Conservation (phyloP, 768 basidiomycete species). For the Lactarius sp. region DNA sequence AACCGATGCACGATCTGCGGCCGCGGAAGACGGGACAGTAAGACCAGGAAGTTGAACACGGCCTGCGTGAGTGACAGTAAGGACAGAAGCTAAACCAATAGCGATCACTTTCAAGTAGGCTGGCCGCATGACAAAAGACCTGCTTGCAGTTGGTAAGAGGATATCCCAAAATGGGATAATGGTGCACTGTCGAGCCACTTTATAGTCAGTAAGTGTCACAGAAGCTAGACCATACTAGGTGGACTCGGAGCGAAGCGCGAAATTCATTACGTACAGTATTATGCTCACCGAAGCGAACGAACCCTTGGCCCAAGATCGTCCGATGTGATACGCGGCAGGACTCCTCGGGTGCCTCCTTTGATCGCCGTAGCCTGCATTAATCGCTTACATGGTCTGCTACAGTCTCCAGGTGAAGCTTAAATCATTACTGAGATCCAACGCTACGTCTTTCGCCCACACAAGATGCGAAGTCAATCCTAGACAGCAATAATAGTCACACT, state of each 20-base stretch:
- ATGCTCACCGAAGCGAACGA: too few relatives aligned
- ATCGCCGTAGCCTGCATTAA: too few relatives aligned
- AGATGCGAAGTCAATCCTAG: too few relatives aligned
- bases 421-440: too few relatives aligned
- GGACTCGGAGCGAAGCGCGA: background rate
- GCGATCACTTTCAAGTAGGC: background rate
- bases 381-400: too few relatives aligned
- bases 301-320: too few relatives aligned
- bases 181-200: background rate
- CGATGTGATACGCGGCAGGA: too few relatives aligned
- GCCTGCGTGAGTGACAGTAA: background rate
- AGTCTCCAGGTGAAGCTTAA: too few relatives aligned
- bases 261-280: background rate
- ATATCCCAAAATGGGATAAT: constrained; percentile 33
- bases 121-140: background rate
- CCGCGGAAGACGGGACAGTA: background rate
- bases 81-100: background rate
- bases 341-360: too few relatives aligned
- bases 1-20: background rate
- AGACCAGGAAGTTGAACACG: background rate
- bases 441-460: too few relatives aligned
- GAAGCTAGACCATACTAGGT: background rate
- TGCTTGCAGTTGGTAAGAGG: background rate
- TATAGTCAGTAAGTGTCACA: background rate
- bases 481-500: too few relatives aligned